A percentile compares a stretch with the other conserved stretches of the same genome.
phyloP scores from a whole-genome alignment of 2,329 filamentous ascomycete species.

The Chalaropsis ovoidea region DNA sequence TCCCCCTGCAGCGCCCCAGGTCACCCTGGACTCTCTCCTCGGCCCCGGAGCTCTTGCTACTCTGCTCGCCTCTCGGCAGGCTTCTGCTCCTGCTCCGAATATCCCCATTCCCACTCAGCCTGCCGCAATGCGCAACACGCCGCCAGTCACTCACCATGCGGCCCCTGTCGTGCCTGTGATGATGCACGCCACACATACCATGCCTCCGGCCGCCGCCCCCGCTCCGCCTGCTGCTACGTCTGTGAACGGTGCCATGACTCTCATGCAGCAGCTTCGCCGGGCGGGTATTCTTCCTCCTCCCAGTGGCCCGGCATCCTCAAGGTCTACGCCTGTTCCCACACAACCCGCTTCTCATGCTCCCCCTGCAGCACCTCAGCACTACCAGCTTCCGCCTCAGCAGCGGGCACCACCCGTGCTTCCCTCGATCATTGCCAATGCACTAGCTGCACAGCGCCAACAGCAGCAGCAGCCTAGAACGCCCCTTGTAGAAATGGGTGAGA shows the following conservation, averaged over 20 bases:
- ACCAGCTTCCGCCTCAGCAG: constrained; percentile 25
- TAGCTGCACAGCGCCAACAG: constrained; percentile 30
- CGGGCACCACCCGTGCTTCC: constrained; percentile 30
- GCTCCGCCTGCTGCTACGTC: constrained; percentile 32
- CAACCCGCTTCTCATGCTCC: constrained; percentile 28
- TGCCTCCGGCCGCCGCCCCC: constrained; percentile 26
- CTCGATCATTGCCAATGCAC: constrained; percentile 33
- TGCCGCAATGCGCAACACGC: constrained; percentile 41
- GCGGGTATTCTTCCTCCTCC: constrained; percentile 52
- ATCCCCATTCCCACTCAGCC: constrained; percentile 15
- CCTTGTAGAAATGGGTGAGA: constrained; percentile 26
- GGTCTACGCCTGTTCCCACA: constrained; percentile 28
- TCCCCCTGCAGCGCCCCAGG: constrained; percentile 30
- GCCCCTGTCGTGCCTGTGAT: constrained; percentile 22
- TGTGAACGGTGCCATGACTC: constrained; percentile 43
- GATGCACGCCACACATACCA: constrained; percentile 27
- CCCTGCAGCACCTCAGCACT: constrained; percentile 14
- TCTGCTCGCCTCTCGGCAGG: constrained; percentile 43
- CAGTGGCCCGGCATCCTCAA: constrained; percentile 30
- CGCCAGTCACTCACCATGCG: constrained; percentile 31
- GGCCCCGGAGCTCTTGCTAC: constrained; percentile 51
- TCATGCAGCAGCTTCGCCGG: constrained; percentile 58
- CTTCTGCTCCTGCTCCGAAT: constrained; percentile 9
- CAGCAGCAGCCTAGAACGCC: constrained; percentile 26
- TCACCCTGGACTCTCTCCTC: constrained; percentile 47